These are phyloP conservation scores for Scleroderma citrinum DNA, from an alignment of 768 basidiomycete genomes.

Conservation along the genomic window DNA sequence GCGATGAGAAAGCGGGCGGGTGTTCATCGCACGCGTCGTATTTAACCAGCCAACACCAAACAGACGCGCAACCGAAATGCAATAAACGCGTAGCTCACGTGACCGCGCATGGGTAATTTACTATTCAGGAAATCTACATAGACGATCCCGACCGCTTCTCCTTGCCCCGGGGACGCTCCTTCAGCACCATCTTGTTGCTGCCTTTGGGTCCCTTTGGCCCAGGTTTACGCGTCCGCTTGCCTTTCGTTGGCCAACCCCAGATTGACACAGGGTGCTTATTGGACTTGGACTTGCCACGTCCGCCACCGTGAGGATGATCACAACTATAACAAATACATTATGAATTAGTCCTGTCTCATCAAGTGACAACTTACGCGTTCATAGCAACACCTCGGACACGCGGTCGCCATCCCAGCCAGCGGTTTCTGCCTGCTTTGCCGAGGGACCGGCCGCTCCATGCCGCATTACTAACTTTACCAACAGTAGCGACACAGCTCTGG, in stretches of 20 bases:
- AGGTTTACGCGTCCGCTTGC: conserved; percentile 87
- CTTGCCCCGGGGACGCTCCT: conserved; percentile 75
- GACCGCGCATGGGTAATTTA: conserved; percentile 25
- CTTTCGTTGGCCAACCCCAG: conserved; percentile 92
- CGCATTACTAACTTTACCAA: conserved; percentile 89
- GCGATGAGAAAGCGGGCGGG: background rate
- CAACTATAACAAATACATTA: conserved; percentile 37
- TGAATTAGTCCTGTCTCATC: background rate
- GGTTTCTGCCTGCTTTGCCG: conserved; percentile 86
- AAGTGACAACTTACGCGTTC: conserved; percentile 67
- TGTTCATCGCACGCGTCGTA: conserved; percentile 13
- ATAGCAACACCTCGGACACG: conserved; percentile 92
- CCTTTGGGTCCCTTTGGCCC: conserved; percentile 87
- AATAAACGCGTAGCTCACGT: conserved; percentile 24
- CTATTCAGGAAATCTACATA: no score
- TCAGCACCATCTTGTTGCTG: conserved; percentile 85
- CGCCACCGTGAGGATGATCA: conserved; percentile 96
- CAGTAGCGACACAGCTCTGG: conserved; percentile 77
- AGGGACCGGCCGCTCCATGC: conserved; percentile 79
- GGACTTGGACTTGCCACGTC: conserved; percentile 95
- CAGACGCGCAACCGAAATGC: conserved; percentile 19
- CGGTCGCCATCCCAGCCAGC: conserved; percentile 85
- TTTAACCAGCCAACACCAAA: conserved; percentile 29
- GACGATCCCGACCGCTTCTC: conserved; percentile 33
- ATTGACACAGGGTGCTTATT: conserved; percentile 90